A percentile compares a stretch with the other conserved stretches of the same genome.
phyloP scores from a whole-genome alignment of 441 rosid genomes.

The Omphalea diandra region DNA sequence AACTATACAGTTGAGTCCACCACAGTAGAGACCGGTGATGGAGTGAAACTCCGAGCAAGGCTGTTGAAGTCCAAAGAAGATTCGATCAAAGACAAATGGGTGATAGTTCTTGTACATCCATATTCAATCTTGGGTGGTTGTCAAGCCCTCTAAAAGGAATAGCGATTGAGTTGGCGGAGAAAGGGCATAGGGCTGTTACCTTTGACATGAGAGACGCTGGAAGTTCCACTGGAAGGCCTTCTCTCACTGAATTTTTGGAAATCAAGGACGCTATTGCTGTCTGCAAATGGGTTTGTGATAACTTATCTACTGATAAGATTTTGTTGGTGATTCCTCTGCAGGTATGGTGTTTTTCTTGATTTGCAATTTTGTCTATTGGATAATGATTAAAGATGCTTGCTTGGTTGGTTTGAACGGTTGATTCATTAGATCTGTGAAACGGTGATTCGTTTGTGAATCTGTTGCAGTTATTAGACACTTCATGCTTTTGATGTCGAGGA shows the following conservation, averaged over 20 bases:
- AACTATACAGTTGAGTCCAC: constrained; percentile 49
- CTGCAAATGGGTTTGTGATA: constrained; percentile 66
- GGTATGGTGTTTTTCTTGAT: constrained; percentile 38
- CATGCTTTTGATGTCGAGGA: too few relatives aligned
- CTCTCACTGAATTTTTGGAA: constrained; percentile 83
- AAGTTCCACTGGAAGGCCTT: constrained; percentile 74
- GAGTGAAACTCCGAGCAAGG: constrained; percentile 60
- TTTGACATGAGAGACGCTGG: constrained; percentile 97
- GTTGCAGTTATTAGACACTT: not conserved
- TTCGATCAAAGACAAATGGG: constrained; percentile 34
- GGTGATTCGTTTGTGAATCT: constrained; percentile 1
- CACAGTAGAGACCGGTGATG: constrained; percentile 56
- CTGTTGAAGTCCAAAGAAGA: constrained; percentile 54
- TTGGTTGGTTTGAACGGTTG: not conserved
- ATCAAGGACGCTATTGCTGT: constrained; percentile 79
- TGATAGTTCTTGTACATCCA: constrained; percentile 82
- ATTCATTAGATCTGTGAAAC: constrained; percentile 17
- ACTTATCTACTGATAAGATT: constrained; percentile 54
- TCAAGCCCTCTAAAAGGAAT: constrained; percentile 76
- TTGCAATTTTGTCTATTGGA: not conserved
- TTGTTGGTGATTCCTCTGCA: constrained; percentile 86
- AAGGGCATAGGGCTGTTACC: constrained; percentile 65
- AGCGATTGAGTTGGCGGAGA: constrained; percentile 56
- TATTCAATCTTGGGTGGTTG: constrained; percentile 83
- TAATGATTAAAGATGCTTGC: not conserved